Base-by-base conservation (phyloP, 1,284 basidiomycete species). In the Ceratobasidium sp. region DNA sequence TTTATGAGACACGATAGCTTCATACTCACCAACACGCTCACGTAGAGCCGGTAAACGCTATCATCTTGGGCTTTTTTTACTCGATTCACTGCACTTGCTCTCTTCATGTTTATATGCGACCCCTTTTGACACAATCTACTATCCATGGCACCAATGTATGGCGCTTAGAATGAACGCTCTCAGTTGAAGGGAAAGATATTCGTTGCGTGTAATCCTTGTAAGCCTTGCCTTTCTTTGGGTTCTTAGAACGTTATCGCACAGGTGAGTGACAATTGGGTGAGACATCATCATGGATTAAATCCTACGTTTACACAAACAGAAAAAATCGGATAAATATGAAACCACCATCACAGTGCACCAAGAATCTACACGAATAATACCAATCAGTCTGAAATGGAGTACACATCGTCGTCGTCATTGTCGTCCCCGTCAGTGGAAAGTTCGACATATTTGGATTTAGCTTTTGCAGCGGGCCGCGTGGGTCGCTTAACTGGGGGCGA, bases 21-120 rank as follows among this genome's bases (percentile, higher is more conserved):
- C 20, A 11, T 28, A 39, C n/a, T 26, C 47, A 42, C 33, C 60
- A 4, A 65, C 54, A 53, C 15, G 42, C 31, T 31, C 54, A 42
- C 71, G 49, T 56, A 80, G 79, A 79, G 78, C 78, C 78, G 78
- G 75, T 80, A 77, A 79, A 78, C 33, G 31, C 47, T n/a, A 31
- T 45, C n/a, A 51, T 23, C 15, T 49, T 60, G 42, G 64, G 28
- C 64, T 49, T 53, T 17, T 31, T 42, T 2, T 20, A 58, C 54
- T 49, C 37, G 33, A 33, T 31, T 26, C 45, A 33, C 37, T 63
- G 54, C 58, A 76, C 39, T 68, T 68, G 60, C 69, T 73, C 67
- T 75, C 66, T 45, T 75, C 73, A 75, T 75, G 73, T 75, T 75
- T 75, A 75, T 75, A 75, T 75, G 73, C 73, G 61, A 75, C 61